Evolutionary conservation across 2,329 filamentous ascomycete species (phyloP), one percentile per base, ranked within the genome.

Genomic region (Claviceps sorghi): DNA sequence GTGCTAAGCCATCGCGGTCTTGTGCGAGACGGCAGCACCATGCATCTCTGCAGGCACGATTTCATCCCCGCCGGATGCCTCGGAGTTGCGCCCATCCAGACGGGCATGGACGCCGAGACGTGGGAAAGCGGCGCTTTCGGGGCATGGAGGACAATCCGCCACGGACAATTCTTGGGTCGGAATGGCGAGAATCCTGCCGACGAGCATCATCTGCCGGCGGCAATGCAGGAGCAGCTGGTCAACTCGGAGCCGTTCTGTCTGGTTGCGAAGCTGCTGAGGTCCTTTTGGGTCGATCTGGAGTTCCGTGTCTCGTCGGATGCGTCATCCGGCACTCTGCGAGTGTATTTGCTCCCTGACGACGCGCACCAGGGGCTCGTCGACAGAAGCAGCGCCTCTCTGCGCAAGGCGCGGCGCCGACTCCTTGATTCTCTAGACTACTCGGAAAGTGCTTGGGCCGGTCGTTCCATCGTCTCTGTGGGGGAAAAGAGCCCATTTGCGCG

Each of bases 321-420:
- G 9, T 45, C 57, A 1, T 47, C 53, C 5, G 66, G 63, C 19
- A 60, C 69, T 6, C 41, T 79, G 8, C 73, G 83, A 22, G 69
- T 87, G 0, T 82, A 83, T 58, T 58, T 85, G 4, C 72, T 86
- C 2, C 81, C 83, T 2, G 79, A 85, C 56, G 85, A 90, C 64
- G 70, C 79, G 36, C 73, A 75, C 2, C 74, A 79, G 32, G 62
- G 69, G 1, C 63, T 65, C 4, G 68, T 86, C n/a, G 68, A 76
- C 41, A 72, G 80, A 7, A 69, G 67, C 1, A 68, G 73, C 52
- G 58, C 58, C 2, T 63, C 60, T 17, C 62, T 84, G 6, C 67
- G 68, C 30, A 73, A 65, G 49, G 64, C 70, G 1, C 67, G 83
- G 30, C 64, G 69, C 8, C 47, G 55, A 1, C 63, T 89, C 0